Evolutionary conservation across 192 early-diverging fungal species (phyloP).

Genomic region (Entomortierella lignicola): DNA sequence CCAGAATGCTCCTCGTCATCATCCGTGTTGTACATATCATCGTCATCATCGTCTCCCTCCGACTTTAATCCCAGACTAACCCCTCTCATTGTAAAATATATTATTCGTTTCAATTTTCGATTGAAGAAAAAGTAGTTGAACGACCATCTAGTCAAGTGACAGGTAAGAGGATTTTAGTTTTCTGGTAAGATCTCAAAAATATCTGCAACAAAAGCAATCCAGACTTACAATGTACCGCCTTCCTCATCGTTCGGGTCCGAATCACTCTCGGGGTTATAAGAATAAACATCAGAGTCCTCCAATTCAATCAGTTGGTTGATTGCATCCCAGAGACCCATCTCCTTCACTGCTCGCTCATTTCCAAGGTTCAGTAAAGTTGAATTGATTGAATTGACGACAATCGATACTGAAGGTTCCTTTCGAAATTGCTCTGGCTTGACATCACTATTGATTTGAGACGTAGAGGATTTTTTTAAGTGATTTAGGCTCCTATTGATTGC

Average conservation of each 20-base stretch:
- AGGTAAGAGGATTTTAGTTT: too few species aligned
- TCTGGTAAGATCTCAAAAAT: neutral
- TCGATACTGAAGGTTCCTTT: conserved; percentile 74
- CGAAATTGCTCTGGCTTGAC: conserved; percentile 82
- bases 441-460: conserved; percentile 58
- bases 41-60: conserved; percentile 28
- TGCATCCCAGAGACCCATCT: conserved; percentile 82
- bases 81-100: conserved; percentile 92
- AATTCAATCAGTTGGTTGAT: conserved; percentile 87
- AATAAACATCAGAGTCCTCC: conserved; percentile 90
- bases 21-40: conserved; percentile 32
- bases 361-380: conserved; percentile 87
- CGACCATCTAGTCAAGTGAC: conserved; percentile 76
- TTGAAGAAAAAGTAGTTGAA: conserved; percentile 99
- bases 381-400: conserved; percentile 87
- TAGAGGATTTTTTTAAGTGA: too few species aligned
- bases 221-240: conserved; percentile 57
- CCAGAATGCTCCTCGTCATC: conserved; percentile 23
- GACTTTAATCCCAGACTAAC: conserved; percentile 70
- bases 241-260: conserved; percentile 93
- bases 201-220: neutral
- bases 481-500: too few species aligned
- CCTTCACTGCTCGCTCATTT: conserved; percentile 70
- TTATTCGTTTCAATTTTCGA: conserved; percentile 87
- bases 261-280: conserved; percentile 87